Evolutionary conservation across 805 yeast genomes (phyloP).

Genomic region (Ogataea chonburiensis): DNA sequence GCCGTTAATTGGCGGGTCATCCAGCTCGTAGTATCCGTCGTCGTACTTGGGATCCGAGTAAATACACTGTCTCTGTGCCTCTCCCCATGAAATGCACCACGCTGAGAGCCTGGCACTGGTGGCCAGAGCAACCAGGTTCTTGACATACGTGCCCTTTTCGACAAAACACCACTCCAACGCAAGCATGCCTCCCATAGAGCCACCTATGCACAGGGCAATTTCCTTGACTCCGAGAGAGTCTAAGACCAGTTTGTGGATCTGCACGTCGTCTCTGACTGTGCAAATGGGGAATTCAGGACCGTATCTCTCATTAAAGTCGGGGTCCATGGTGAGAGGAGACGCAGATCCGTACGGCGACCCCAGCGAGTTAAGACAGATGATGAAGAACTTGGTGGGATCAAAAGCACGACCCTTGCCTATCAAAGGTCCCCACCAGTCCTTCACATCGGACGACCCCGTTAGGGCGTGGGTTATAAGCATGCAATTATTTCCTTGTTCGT

Average conservation of each 20-base stretch:
- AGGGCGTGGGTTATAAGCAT: constrained; percentile 94
- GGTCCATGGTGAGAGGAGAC: constrained; percentile 82
- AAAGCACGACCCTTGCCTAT: constrained; percentile 84
- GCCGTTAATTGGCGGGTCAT: constrained; percentile 83
- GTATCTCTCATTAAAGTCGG: constrained; percentile 69
- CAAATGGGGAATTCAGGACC: constrained; percentile 96
- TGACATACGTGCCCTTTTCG: constrained; percentile 62
- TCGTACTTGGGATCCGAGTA: constrained; percentile 91
- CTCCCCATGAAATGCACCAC: constrained; percentile 99
- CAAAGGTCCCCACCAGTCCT: constrained; percentile 99
- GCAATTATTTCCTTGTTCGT: constrained; percentile 66
- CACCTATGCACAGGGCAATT: constrained; percentile 87
- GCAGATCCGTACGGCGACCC: constrained; percentile 97
- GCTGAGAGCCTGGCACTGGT: constrained; percentile 95
- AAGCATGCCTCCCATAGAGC: constrained; percentile 99
- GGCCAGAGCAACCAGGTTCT: constrained; percentile 76
- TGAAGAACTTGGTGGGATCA: constrained; percentile 84
- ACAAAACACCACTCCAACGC: constrained; percentile 81
- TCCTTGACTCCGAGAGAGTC: constrained; percentile 78
- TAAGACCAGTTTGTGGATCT: constrained; percentile 70
- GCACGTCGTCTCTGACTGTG: constrained; percentile 90
- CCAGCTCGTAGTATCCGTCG: constrained; percentile 80
- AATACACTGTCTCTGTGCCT: constrained; percentile 94
- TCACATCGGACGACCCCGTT: constrained; percentile 92
- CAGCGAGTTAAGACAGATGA: constrained; percentile 85